Base-by-base conservation (phyloP, 1,284 basidiomycete species). In the Takashimella koratensis region DNA sequence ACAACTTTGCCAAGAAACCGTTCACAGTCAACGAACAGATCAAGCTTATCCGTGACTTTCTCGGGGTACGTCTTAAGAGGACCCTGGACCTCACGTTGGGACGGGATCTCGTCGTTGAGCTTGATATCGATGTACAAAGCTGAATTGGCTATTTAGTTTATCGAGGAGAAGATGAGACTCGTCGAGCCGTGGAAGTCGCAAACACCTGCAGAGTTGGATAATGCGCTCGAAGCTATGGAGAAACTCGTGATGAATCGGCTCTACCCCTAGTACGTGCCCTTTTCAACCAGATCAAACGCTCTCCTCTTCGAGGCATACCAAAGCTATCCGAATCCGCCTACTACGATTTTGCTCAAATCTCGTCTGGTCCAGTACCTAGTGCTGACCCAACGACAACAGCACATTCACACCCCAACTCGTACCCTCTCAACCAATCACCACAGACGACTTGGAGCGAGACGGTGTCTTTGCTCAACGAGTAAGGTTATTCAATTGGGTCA, bases 171-270 rank as follows among this genome's bases (percentile, higher is more conserved):
- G 67, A 97, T 97, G 93, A 79, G 83, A n/a, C 83, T 85, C 58
- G 82, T 82, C 43, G 91, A 95, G 41, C 77, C 77, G 4, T 95
- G 91, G 92, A 84, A 83, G 65, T 84, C 83, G 56, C 82, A 82
- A 4, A 80, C 83, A 3, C 86, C 90, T 22, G 78, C 78, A 3
- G 94, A 98, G 71, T 97, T 98, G 64, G 96, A 98, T 56, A 94
- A 97, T 65, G 92, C 94, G 0, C 84, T 92, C 78, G 95, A 98
- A 77, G 94, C 93, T 49, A 98, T 98, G 91, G 95, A 98, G 81
- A 98, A 98, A 76, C 83, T 98, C 10, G 92, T 98, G 64, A 98
- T 98, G 96, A 99, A 98, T 67, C 81, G 94, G 47, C 79, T 98
- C 51, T 98, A 96, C 75, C 91, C 90, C 62, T 92, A 87, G 90